Evolutionary conservation across 768 basidiomycete genomes (phyloP).

Genomic region (Daedaleopsis sinensis): DNA sequence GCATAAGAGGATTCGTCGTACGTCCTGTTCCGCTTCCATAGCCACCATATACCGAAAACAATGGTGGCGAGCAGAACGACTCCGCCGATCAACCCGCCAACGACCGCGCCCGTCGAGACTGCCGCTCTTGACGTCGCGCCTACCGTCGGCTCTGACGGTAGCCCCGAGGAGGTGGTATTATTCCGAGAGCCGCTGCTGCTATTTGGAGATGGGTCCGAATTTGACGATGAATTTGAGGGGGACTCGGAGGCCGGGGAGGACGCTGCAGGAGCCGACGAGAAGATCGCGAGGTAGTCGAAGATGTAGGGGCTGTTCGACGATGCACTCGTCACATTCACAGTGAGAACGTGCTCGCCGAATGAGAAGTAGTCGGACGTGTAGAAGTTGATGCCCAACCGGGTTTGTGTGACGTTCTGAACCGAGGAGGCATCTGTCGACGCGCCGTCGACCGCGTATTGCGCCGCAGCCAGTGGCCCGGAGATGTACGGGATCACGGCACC

Average conservation of each 20-base stretch:
- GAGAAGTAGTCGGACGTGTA: conserved; percentile 1
- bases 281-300: conserved; percentile 6
- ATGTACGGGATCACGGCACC: conserved; percentile 1
- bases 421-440: background rate
- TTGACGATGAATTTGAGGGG: background rate
- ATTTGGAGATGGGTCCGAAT: background rate
- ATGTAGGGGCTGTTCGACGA: background rate
- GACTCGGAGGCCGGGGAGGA: background rate
- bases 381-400: background rate
- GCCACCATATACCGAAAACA: background rate
- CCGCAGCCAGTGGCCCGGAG: background rate
- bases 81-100: background rate
- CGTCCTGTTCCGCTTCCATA: background rate
- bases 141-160: too few relatives aligned
- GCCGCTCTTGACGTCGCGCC: background rate
- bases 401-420: background rate
- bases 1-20: background rate
- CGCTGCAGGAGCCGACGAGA: background rate
- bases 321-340: conserved; percentile 1
- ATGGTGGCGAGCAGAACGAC: background rate
- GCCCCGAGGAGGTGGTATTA: too few relatives aligned
- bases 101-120: background rate
- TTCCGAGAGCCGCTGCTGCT: background rate
- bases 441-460: conserved; percentile 4
- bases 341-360: background rate